A percentile compares a stretch with the other conserved stretches of the same genome.
Evolutionary conservation across 129 eudicot species (phyloP).

Genomic region (Helichrysum umbraculigerum): DNA sequence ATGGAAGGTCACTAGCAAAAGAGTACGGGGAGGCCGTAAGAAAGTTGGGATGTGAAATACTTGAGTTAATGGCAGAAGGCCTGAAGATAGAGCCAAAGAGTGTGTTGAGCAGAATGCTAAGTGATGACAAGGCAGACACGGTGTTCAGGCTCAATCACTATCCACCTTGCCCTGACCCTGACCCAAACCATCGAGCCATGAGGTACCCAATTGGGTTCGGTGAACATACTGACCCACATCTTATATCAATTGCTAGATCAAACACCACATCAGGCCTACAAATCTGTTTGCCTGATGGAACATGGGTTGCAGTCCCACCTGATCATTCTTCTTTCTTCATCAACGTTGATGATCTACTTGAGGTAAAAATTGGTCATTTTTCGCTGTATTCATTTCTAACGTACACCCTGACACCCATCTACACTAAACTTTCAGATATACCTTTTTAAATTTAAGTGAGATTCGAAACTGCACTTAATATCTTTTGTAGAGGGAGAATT

Average conservation of each 20-base stretch:
- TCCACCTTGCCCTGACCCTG: slow-evolving; percentile 47
- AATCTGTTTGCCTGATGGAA: slow-evolving; percentile 47
- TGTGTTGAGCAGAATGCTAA: slow-evolving; percentile 51
- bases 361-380: slow-evolving; percentile 26
- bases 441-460: too few species aligned
- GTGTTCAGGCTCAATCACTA: slow-evolving; percentile 73
- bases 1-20: slow-evolving; percentile 39
- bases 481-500: too few species aligned
- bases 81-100: slow-evolving; percentile 44
- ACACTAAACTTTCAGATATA: too few species aligned
- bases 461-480: too few species aligned
- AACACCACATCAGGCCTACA: slow-evolving; percentile 59
- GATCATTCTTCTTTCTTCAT: slow-evolving; percentile 55
- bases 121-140: slow-evolving; percentile 59
- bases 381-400: too few species aligned
- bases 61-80: slow-evolving; percentile 64
- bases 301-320: slow-evolving; percentile 65
- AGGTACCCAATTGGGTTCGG: slow-evolving; percentile 55
- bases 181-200: not conserved
- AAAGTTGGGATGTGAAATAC: slow-evolving; percentile 46
- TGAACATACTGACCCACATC: slow-evolving; percentile 77
- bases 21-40: slow-evolving; percentile 47
- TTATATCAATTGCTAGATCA: slow-evolving; percentile 60
- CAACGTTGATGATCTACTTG: slow-evolving; percentile 61
- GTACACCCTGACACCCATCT: too few species aligned